Base-by-base conservation (phyloP, 495 filamentous ascomycete species). In the Achaetomiella virescens region DNA sequence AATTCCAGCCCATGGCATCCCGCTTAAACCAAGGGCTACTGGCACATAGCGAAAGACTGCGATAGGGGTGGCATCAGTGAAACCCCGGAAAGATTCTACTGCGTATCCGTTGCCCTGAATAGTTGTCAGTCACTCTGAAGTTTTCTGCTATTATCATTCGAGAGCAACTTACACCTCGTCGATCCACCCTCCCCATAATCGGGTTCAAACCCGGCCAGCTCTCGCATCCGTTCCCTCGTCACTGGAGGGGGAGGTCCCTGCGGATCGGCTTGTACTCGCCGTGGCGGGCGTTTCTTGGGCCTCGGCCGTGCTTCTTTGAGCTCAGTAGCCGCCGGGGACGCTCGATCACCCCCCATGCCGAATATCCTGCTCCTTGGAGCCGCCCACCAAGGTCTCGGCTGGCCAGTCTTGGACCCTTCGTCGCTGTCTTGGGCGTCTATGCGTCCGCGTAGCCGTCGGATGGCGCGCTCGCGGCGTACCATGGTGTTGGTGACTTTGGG, bases 401-500 rank as follows among this genome's bases (percentile, higher is more conserved):
- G 45, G 18, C 52, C 58, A 21, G 45, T 36, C 12, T 37, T 22
- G 11, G 44, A 44, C 6, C 37, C 52, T 20, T 55, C 59, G 20
- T 29, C 33, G 18, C 41, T 51, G 5, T 62, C 59, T 1, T 69
- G 60, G 2, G 61, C 52, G 1, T 57, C 63, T 8, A 66, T 48
- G 4, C 57, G 59, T 2, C 66, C 64, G 3, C 69, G 61, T 17
- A 83, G 60, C 31, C 71, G 67, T 42, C 81, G 72, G 6, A 81
- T 64, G 9, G 76, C 76, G 8, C 83, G 75, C 68, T 95, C 89
- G 24, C 84, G 79, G 11, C 86, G 78, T 6, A 93, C 88, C 82
- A 93, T 91, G 20, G 78, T 76, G 63, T 92, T 92, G n/a, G 89
- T 95, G 31, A 95, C 80, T 2, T 74, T 73, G 1, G 89, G 83